A percentile compares a stretch with the other conserved stretches of the same genome.
Evolutionary conservation across 2,329 filamentous ascomycete genomes (phyloP).

Genomic region (Pezicula radicicola): DNA sequence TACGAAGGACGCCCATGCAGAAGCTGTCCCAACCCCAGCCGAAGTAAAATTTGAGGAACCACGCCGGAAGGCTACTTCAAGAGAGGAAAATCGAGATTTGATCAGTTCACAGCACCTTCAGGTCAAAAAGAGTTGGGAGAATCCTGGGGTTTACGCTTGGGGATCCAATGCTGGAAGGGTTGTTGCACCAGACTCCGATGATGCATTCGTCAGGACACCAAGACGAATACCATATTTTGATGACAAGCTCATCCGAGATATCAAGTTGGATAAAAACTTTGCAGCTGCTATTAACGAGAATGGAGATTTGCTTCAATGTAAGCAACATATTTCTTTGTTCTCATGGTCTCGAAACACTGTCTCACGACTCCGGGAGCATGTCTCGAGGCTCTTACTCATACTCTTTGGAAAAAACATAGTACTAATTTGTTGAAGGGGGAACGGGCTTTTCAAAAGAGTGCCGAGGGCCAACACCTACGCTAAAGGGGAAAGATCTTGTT

Average conservation of each 20-base stretch:
- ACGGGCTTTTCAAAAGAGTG: slow-evolving; percentile 65
- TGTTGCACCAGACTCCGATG: slow-evolving; percentile 79
- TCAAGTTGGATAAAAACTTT: slow-evolving; percentile 80
- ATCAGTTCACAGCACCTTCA: slow-evolving; percentile 86
- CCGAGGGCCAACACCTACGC: slow-evolving; percentile 63
- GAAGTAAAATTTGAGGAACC: slow-evolving; percentile 68
- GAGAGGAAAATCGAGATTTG: slow-evolving; percentile 71
- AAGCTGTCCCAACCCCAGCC: slow-evolving; percentile 32
- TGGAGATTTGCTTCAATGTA: slow-evolving; percentile 89
- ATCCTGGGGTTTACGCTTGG: slow-evolving; percentile 91
- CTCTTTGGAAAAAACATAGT: too few species aligned
- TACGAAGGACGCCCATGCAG: slow-evolving; percentile 22
- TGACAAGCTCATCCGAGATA: slow-evolving; percentile 76
- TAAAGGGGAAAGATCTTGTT: slow-evolving; percentile 77
- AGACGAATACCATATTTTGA: slow-evolving; percentile 80
- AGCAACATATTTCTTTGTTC: too few species aligned
- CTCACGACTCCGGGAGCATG: too few species aligned
- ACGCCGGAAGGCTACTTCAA: slow-evolving; percentile 52
- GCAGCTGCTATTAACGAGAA: slow-evolving; percentile 85
- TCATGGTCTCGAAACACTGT: too few species aligned
- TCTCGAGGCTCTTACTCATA: too few species aligned
- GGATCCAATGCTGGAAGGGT: slow-evolving; percentile 83
- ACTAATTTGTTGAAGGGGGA: too few species aligned
- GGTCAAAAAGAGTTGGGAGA: slow-evolving; percentile 76
- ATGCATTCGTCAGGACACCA: slow-evolving; percentile 75